Evolutionary conservation across 352 stramenopile genomes (phyloP).

Genomic region (Ophiocytium majus): DNA sequence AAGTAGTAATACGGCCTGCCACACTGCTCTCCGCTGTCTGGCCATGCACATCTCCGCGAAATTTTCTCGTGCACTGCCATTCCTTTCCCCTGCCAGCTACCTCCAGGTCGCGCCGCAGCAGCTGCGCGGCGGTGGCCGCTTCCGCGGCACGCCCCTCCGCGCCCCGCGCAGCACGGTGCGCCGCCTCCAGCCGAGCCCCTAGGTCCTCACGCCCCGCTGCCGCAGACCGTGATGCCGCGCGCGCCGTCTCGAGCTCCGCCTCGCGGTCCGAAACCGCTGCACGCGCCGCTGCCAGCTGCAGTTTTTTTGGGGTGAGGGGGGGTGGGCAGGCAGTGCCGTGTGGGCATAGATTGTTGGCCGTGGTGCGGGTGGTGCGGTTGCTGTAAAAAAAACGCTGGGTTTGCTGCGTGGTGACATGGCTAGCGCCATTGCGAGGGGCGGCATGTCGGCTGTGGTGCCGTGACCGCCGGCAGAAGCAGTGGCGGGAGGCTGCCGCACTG

Average conservation of each 20-base stretch:
- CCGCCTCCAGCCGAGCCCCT: not conserved
- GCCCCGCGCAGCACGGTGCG: not conserved
- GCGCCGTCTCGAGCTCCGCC: not conserved
- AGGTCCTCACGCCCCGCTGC: not conserved
- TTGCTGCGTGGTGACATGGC: no score
- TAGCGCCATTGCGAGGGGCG: no score
- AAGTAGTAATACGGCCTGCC: no score
- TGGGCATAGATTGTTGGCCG: no score
- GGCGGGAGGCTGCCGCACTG: no score
- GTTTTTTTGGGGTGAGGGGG: not conserved
- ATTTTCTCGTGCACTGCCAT: not conserved
- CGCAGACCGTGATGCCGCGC: not conserved
- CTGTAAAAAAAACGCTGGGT: no score
- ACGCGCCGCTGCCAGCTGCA: not conserved
- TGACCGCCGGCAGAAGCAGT: no score
- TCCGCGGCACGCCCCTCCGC: not conserved
- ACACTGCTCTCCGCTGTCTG: no score
- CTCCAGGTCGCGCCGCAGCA: not conserved
- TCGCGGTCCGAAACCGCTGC: not conserved
- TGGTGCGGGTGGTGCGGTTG: no score
- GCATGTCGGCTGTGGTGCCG: no score
- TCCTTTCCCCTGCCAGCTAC: not conserved
- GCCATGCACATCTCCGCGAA: no score
- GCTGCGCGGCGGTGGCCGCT: not conserved
- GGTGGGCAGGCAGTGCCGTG: not conserved